Evolutionary conservation across 2,329 filamentous ascomycete species (phyloP).

Genomic region (Colletotrichum magnum): DNA sequence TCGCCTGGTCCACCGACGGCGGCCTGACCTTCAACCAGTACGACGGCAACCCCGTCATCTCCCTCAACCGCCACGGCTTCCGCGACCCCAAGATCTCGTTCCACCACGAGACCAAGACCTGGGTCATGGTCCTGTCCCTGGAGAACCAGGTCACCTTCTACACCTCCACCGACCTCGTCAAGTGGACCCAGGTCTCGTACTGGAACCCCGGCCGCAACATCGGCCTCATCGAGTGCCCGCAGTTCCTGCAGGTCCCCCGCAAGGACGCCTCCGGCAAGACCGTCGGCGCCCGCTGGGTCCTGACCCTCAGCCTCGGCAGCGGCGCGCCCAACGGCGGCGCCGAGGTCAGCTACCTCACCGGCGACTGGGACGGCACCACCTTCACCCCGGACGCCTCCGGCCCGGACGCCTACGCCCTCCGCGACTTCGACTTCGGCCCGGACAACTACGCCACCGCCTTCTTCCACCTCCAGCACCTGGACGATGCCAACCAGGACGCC

Average conservation of each 20-base stretch:
- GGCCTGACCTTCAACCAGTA: constrained; percentile 75
- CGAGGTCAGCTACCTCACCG: constrained; percentile 39
- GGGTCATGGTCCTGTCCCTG: constrained; percentile 72
- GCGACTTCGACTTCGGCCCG: constrained; percentile 53
- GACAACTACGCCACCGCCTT: constrained; percentile 55
- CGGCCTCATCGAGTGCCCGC: constrained; percentile 52
- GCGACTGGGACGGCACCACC: constrained; percentile 39
- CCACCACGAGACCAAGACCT: constrained; percentile 61
- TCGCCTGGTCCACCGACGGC: constrained; percentile 73
- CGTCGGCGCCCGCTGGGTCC: constrained; percentile 37
- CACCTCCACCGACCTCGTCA: constrained; percentile 70
- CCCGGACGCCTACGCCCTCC: constrained; percentile 40
- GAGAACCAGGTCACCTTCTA: constrained; percentile 73
- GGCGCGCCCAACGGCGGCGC: constrained; percentile 35
- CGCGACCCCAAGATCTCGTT: constrained; percentile 77
- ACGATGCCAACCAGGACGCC: constrained; percentile 42
- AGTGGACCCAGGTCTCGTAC: constrained; percentile 61
- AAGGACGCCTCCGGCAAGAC: constrained; percentile 63
- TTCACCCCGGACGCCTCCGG: constrained; percentile 35
- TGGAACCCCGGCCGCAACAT: constrained; percentile 53
- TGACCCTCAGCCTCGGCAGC: constrained; percentile 37
- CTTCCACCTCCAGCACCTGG: constrained; percentile 43
- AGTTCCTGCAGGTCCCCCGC: constrained; percentile 55
- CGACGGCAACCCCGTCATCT: constrained; percentile 71
- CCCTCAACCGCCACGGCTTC: constrained; percentile 68